Evolutionary conservation across 2,329 filamentous ascomycete species (phyloP), one percentile per base, ranked within the genome.

Genomic region (Claviceps citrina): DNA sequence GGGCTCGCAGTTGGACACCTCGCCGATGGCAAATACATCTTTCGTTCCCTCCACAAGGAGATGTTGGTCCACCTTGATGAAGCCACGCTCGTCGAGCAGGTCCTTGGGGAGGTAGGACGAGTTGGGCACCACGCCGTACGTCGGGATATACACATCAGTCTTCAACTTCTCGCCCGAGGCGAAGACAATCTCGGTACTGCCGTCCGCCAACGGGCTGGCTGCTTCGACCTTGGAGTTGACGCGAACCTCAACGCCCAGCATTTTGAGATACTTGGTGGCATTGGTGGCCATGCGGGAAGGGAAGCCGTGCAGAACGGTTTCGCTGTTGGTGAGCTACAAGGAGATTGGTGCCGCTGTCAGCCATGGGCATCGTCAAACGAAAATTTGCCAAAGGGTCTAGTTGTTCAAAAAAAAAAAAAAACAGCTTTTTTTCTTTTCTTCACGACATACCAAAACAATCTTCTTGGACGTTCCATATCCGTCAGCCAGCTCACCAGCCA

Each of bases 401-500:
- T n/a, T n/a, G n/a, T n/a, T 5, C 7, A 19, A 12, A 19, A 31
- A 16, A 20, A 20, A 13, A 32, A 19, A 8, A 20, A 19, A 19
- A 31, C n/a, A n/a, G n/a, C n/a, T n/a, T n/a, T n/a, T n/a, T n/a
- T n/a, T n/a, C n/a, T n/a, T n/a, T n/a, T n/a, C n/a, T n/a, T n/a
- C n/a, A n/a, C n/a, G n/a, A n/a, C 33, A 5, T 26, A 36, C 33
- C 24, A 36, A 8, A 26, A 36, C 18, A 7, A 36, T 26, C 24
- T 36, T 36, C 33, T 54, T 52, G 1, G 41, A 46, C 10, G 40
- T 32, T 13, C 51, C 47, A 39, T 55, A 61, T 13, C 44, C 46
- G 22, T 48, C 48, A 10, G 46, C 56, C 12, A 61, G 45, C 40
- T 61, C 58, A 2, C 57, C 62, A 0, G 57, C 56, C 1, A 56